Conservation (phyloP, 2,329 filamentous ascomycete genomes). For the Gnomoniopsis smithogilvyi region DNA sequence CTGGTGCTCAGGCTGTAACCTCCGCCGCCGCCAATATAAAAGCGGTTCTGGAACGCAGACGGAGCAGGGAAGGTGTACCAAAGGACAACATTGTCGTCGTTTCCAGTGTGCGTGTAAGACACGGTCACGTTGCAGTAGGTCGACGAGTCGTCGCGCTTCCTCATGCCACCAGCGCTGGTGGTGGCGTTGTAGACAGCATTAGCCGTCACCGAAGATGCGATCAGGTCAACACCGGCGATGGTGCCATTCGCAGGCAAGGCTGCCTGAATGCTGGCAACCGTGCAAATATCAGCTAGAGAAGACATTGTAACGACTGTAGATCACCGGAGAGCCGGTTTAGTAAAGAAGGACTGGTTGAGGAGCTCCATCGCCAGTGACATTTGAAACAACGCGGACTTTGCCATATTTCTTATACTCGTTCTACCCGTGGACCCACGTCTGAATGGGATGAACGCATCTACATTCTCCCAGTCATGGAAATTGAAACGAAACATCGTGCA, state of each 20-base stretch:
- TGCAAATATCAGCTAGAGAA: constrained; percentile 39
- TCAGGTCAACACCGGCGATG: constrained; percentile 36
- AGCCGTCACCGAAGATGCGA: constrained; percentile 38
- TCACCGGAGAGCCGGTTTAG: not conserved
- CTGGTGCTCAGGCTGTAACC: constrained; percentile 35
- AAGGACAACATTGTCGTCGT: constrained; percentile 29
- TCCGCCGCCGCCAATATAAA: constrained; percentile 41
- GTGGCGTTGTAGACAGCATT: constrained; percentile 34
- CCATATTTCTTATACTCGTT: not conserved
- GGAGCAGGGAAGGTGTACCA: constrained; percentile 33
- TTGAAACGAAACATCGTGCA: not conserved
- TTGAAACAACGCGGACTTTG: not conserved
- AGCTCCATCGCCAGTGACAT: not conserved
- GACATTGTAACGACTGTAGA: constrained; percentile 5
- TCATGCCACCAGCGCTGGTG: constrained; percentile 18
- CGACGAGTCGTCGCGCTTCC: constrained; percentile 20
- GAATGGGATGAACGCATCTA: not conserved
- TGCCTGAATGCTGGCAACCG: constrained; percentile 37
- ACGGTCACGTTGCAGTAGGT: constrained; percentile 35
- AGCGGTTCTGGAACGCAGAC: constrained; percentile 39
- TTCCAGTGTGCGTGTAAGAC: constrained; percentile 31
- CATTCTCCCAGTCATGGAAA: not conserved
- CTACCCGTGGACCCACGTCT: not conserved
- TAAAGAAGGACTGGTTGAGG: not conserved
- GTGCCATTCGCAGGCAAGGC: constrained; percentile 39